Conservation (phyloP, 495 filamentous ascomycete genomes). For the Parachaetomium inaequale region DNA sequence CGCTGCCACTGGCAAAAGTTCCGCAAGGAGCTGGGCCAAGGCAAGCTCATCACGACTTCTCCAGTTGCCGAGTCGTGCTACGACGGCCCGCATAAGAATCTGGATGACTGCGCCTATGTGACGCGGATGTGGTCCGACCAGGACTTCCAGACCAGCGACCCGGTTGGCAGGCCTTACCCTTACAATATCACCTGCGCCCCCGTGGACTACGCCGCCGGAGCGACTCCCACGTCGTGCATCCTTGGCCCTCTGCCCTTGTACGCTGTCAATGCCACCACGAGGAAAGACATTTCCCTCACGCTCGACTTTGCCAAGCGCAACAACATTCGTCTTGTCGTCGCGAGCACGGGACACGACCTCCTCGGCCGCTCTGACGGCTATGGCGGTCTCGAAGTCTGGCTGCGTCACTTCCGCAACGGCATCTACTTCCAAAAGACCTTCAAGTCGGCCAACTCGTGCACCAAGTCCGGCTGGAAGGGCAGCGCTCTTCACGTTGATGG, state of each 20-base stretch:
- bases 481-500: conserved; percentile 13
- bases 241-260: conserved; percentile 42
- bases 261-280: conserved; percentile 47
- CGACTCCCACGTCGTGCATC: conserved; percentile 6
- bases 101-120: conserved; percentile 12
- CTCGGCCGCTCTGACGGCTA: conserved; percentile 20
- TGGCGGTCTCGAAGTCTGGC: conserved; percentile 19
- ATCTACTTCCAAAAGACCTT: conserved; percentile 17
- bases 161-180: conserved; percentile 9
- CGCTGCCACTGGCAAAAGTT: neutral
- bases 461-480: conserved; percentile 13
- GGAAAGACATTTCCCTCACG: conserved; percentile 45
- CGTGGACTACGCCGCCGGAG: conserved; percentile 12
- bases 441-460: conserved; percentile 8
- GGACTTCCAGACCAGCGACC: conserved; percentile 8
- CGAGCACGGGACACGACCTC: conserved; percentile 20
- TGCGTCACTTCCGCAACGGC: conserved; percentile 16
- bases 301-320: conserved; percentile 51
- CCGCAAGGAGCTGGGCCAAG: neutral
- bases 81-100: conserved; percentile 15
- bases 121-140: conserved; percentile 6
- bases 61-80: conserved; percentile 20
- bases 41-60: conserved; percentile 13
- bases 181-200: conserved; percentile 20
- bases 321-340: conserved; percentile 31